Conservation (phyloP, 345 rosid species). For the Lepidium didymum region DNA sequence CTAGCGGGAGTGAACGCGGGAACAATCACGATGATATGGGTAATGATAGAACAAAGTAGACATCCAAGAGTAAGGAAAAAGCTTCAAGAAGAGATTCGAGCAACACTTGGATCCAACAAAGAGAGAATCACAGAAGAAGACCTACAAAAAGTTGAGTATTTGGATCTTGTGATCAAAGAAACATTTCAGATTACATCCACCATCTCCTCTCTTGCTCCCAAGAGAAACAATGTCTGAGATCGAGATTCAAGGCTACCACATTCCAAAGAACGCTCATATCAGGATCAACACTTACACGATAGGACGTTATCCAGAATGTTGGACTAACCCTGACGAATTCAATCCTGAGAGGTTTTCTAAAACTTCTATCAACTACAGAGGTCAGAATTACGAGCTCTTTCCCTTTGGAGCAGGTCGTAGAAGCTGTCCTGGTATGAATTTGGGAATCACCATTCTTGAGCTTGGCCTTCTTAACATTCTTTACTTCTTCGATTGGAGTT, state of each 20-base stretch:
- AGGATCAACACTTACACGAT: constrained; percentile 42
- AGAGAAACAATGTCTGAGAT: constrained; percentile 15
- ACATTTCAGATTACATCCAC: constrained; percentile 21
- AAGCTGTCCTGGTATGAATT: constrained; percentile 19
- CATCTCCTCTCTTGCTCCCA: constrained; percentile 16
- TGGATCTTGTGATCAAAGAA: constrained; percentile 17
- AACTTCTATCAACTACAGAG: constrained; percentile 29
- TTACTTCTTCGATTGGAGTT: constrained; percentile 18
- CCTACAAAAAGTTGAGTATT: constrained; percentile 4
- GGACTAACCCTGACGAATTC: constrained; percentile 36
- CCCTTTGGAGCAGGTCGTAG: constrained; percentile 44
- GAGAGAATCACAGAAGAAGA: constrained; percentile 20
- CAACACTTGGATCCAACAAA: constrained; percentile 25
- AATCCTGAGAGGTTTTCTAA: constrained; percentile 36
- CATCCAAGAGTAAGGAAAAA: constrained; percentile 42
- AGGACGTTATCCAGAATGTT: constrained; percentile 36
- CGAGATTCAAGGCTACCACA: constrained; percentile 12
- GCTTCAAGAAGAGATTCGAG: constrained; percentile 44
- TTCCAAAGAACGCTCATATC: constrained; percentile 10
- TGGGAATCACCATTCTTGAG: constrained; percentile 8
- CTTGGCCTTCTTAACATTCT: constrained; percentile 21
- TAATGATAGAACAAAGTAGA: constrained; percentile 44
- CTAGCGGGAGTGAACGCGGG: constrained; percentile 39
- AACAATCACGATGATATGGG: constrained; percentile 38
- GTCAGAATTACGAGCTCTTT: constrained; percentile 37